Evolutionary conservation across 2,329 filamentous ascomycete species (phyloP).

Genomic region (Phoma sp.): DNA sequence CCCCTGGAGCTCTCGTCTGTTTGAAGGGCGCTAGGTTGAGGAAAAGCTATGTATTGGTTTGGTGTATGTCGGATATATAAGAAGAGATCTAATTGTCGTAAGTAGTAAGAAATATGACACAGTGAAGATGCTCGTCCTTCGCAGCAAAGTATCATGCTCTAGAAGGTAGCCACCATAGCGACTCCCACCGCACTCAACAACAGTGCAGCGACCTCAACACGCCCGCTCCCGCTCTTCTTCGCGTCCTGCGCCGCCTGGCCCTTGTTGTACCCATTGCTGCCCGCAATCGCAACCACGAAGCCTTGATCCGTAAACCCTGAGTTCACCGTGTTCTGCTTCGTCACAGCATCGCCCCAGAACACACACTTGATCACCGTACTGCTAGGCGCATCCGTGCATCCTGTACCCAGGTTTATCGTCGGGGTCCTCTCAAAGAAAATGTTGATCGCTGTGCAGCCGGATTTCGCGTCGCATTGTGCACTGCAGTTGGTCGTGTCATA

Average conservation of each 20-base stretch:
- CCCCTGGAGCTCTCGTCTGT: no score
- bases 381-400: slow-evolving; percentile 25
- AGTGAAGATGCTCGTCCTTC: no score
- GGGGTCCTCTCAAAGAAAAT: slow-evolving; percentile 36
- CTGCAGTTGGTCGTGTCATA: slow-evolving; percentile 41
- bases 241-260: slow-evolving; percentile 13
- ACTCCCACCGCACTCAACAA: not conserved
- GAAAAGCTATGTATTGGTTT: no score
- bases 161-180: slow-evolving; percentile 4
- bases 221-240: not conserved
- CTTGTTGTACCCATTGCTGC: slow-evolving; percentile 32
- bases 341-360: slow-evolving; percentile 26
- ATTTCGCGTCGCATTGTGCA: slow-evolving; percentile 21
- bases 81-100: no score
- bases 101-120: no score
- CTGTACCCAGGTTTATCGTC: slow-evolving; percentile 10
- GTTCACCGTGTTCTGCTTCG: slow-evolving; percentile 19
- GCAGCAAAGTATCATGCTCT: no score
- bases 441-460: slow-evolving; percentile 30
- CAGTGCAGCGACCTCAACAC: not conserved
- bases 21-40: no score
- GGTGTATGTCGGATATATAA: no score
- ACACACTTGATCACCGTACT: slow-evolving; percentile 35
- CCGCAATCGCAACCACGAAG: slow-evolving; percentile 26
- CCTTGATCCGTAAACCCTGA: slow-evolving; percentile 15